Evolutionary conservation across 768 basidiomycete genomes (phyloP), one percentile per base, ranked within the genome.

Genomic region (Harrya chromipes): DNA sequence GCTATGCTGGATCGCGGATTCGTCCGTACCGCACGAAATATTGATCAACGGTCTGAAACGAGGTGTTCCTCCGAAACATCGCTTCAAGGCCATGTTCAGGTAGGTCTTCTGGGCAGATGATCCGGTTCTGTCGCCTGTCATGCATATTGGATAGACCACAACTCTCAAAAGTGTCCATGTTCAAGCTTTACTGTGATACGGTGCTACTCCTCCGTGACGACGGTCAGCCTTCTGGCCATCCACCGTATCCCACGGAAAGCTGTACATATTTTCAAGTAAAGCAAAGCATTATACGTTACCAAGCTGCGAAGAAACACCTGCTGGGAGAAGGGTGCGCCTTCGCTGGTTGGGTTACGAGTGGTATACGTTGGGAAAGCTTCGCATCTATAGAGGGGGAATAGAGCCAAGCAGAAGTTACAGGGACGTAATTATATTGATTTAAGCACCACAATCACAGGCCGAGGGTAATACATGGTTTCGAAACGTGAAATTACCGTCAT

Each of bases 1-100:
- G 0, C 65, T 92, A 10, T 87, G 80, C 47, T 94, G 84, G 84
- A 69, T 81, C 3, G 77, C 82, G 13, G 81, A 81, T 41, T 71
- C 75, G 0, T 46, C 59, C 2, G 54, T 58, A n/a, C 52, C 70
- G 6, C 63, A 69, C 24, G 88, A 94, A 61, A 75, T 90, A 19
- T 60, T 92, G 40, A 87, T 88, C 55, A 89, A 88, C 53, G 90
- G 91, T 3, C 70, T 84, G n/a, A 84, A 79, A 58, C 82, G 90
- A 39, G 90, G 90, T 2, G 81, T 87, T 2, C 72, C 87, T 11
- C 79, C 84, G 0, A 90, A 87, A 61, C 80, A 88, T 58, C 75
- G 85, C 21, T 72, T 79, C 53, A 76, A 76, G 27, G 68, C 76
- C 7, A 84, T 84, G 64, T 82, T 79, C 35, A 79, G 83, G 90